Evolutionary conservation across 2,329 filamentous ascomycete genomes (phyloP).

Genomic region (Fusarium heterosporum): DNA sequence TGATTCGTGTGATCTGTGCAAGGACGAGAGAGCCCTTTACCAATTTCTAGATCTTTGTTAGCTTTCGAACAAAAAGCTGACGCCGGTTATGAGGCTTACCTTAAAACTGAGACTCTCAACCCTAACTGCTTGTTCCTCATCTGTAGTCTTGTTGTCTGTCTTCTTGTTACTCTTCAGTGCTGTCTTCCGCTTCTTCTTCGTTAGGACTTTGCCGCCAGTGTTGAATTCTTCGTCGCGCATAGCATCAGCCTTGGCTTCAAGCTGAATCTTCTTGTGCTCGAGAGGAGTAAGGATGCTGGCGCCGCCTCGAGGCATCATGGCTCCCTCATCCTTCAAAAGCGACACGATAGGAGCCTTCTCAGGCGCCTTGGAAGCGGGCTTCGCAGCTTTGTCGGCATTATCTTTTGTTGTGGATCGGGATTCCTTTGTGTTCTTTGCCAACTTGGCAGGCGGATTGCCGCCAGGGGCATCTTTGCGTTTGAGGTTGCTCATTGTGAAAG

Average conservation of each 20-base stretch:
- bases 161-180: conserved; percentile 65
- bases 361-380: conserved; percentile 49
- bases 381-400: conserved; percentile 47
- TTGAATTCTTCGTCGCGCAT: conserved; percentile 83
- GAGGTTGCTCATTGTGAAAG: conserved; percentile 64
- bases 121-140: conserved; percentile 69
- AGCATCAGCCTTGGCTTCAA: conserved; percentile 92
- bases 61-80: conserved; percentile 26
- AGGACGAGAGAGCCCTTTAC: conserved; percentile 88
- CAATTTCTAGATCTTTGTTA: conserved; percentile 70
- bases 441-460: conserved; percentile 62
- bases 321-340: conserved; percentile 79
- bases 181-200: conserved; percentile 69
- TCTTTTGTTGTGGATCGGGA: conserved; percentile 62
- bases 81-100: conserved; percentile 60
- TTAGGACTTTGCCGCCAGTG: conserved; percentile 58
- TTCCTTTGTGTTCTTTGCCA: conserved; percentile 59
- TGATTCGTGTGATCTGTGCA: conserved; percentile 86
- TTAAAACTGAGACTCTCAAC: conserved; percentile 92
- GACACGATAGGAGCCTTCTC: conserved; percentile 56
- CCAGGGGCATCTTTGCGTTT: conserved; percentile 70
- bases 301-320: conserved; percentile 91
- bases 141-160: conserved; percentile 55
- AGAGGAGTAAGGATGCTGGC: conserved; percentile 90
- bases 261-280: conserved; percentile 95